Base-by-base conservation (phyloP, 2,329 filamentous ascomycete genomes). In the Onygenales sp. region DNA sequence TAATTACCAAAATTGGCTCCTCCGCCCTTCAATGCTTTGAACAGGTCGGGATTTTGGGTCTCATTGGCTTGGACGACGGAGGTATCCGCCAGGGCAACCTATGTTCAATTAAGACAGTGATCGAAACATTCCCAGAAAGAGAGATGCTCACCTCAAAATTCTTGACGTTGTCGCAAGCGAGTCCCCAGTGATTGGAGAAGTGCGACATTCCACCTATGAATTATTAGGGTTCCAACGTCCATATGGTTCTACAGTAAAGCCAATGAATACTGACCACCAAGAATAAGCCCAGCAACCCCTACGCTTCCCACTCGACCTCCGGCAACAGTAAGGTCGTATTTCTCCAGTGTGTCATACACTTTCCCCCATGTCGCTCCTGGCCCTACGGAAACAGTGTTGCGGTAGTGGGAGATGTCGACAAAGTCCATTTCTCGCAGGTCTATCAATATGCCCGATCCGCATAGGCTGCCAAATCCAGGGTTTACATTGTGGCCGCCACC, bases 21-120 rank as follows among this genome's bases (percentile, higher is more conserved):
- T 1, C 72, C 73, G 27, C 73, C 74, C 7, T 66, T 63, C 17
- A 76, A 53, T 14, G 68, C 72, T 74, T 73, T 77, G 62, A 77
- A 78, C 2, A 78, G 64, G 42, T 78, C 75, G 0, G 61, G n/a
- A 45, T 81, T 72, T 57, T 78, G 67, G 0, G 61, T 59, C 13
- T 69, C 63, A 1, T 73, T 77, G 0, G 68, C 67, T 1, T 60
- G 64, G 14, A 69, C 61, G 38, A 72, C 59, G 6, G 58, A 57
- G 0, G 72, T 72, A 50, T 69, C 63, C 0, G 72, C 70, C 8
- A 73, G 61, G 1, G 74, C 71, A 0, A 74, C 45, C 45, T 48
- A 9, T 27, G 32, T 45, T 11, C 36, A 39, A 7, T 39, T 9
- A 39, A 39, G 9, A 3, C 9, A 39, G 13, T 39, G 36, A n/a